A percentile compares a stretch with the other conserved stretches of the same genome.
These are phyloP conservation scores for Dacryopinax spathularia DNA, from an alignment of 768 basidiomycete species.

Conservation along the genomic window DNA sequence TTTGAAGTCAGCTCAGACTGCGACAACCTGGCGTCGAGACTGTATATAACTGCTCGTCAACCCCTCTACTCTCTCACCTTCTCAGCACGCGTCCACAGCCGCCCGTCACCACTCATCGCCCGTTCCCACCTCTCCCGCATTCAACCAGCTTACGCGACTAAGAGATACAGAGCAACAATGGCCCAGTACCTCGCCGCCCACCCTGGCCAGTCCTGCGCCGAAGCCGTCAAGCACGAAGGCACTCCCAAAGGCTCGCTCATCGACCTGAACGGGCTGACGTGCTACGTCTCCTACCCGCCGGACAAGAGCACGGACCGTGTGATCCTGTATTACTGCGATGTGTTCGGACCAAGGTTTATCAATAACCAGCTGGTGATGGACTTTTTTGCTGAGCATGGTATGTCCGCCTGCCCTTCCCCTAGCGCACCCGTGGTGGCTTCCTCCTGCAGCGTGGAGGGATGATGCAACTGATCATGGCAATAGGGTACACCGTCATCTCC, in stretches of 20 bases:
- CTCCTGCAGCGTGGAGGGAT: too few species aligned
- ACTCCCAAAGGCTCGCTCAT: constrained; percentile 32
- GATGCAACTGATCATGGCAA: background rate
- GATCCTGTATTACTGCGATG: constrained; percentile 44
- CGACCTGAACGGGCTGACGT: constrained; percentile 32
- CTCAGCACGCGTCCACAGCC: background rate
- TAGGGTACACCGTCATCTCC: constrained; percentile 46
- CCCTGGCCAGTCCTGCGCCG: constrained; percentile 41
- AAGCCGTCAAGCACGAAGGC: constrained; percentile 39
- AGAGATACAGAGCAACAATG: constrained; percentile 3
- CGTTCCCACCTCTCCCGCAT: background rate
- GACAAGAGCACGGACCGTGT: constrained; percentile 28
- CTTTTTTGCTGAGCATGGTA: constrained; percentile 50
- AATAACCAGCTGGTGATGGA: constrained; percentile 51
- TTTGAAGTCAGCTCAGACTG: background rate
- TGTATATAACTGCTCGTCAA: background rate
- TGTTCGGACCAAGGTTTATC: constrained; percentile 43
- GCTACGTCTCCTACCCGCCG: constrained; percentile 41
- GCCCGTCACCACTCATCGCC: background rate
- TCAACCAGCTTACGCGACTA: background rate
- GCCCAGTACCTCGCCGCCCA: constrained; percentile 26
- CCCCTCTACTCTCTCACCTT: background rate
- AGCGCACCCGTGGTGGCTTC: too few species aligned
- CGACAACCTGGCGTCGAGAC: background rate
- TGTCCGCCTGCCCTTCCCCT: background rate